Evolutionary conservation across 768 basidiomycete genomes (phyloP), one percentile per base, ranked within the genome.

Genomic region (Hydnum rufescens): DNA sequence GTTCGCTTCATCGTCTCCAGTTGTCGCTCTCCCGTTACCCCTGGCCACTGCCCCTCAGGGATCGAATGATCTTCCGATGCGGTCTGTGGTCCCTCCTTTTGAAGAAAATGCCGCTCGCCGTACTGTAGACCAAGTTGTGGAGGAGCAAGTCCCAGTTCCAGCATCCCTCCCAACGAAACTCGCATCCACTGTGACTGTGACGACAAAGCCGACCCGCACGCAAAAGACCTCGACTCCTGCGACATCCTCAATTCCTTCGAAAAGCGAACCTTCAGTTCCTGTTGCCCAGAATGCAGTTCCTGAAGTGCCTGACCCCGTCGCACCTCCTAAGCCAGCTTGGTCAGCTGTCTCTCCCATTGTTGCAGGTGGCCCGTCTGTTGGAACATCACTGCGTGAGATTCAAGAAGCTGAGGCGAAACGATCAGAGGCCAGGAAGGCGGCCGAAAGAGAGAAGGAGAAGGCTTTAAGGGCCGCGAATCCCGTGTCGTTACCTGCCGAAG

Each of bases 361-460:
- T n/a, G 25, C 48, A 4, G 30, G 48, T 19, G 48, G 8, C 22
- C 48, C 23, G 6, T 48, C 52, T 49, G 36, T 51, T 32, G 59
- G 66, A 3, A 66, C 79, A 23, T 86, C 84, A 56, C 67, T 99
- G 32, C 80, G 90, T 52, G 89, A 97, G 53, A 99, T 99, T 44
- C 95, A 99, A 64, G 89, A 95, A 58, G 79, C 82, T 2, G 95
- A 99, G 65, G 76, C 75, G 4, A 87, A 77, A 66, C 81, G 79
- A 60, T 71, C 75, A 2, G 89, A 87, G 59, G 62, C 73, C 6
- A 75, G 82, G 42, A 92, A 83, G 63, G 72, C 71, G 23, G 76
- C 74, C 19, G 80, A 87, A 57, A 75, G 78, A 42, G 80, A 84
- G 54, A 74, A 75, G 31, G 65, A 70, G 6, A 23, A 49, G 32